Base-by-base conservation (phyloP, 2,329 filamentous ascomycete genomes). In the Penicillium glabrum region DNA sequence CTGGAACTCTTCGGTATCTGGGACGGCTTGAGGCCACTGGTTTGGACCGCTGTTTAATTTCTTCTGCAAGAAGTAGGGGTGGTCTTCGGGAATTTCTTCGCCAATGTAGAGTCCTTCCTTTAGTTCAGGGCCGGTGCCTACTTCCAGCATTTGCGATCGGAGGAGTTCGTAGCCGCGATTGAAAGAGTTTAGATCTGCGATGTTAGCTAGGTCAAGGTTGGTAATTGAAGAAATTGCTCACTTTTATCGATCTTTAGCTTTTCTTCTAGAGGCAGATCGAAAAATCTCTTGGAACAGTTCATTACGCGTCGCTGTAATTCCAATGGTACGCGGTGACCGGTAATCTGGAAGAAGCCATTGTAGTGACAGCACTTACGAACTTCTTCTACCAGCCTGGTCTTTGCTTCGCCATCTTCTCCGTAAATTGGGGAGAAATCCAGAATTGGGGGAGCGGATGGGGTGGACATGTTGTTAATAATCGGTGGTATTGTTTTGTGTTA, bases 281-380 rank as follows among this genome's bases (percentile, higher is more conserved):
- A 80, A 59, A 79, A 78, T 11, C 70, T 67, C 51, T 74, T 75
- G 19, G 72, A 72, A 59, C 71, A 74, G 8, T 63, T 35, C 67
- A 80, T 72, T 11, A 78, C 71, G 7, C 65, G 63, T 3, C 71
- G 61, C 51, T 79, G 76, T 3, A 79, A 58, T 2, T 72, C 66
- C 8, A 70, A 44, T 1, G 77, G 72, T 6, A 80, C 70, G 1
- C 69, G 65, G 51, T 79, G 77, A 27, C 74, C 74, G 2, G 70
- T 74, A 58, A 80, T 77, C 54, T 80, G 77, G 63, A 80, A 80
- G 65, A 80, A 80, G 21, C 78, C 78, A 45, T 69, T 69, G 47
- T 68, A 66, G 10, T 63, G 63, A 31, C 68, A 70, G 16, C 62
- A 67, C 16, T 66, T 58, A n/a, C 67, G 64, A 11, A 69, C 56